A percentile compares a stretch with the other conserved stretches of the same genome.
phyloP scores from a whole-genome alignment of 164 flowering plant genomes.

The Aristolochia contorta region DNA sequence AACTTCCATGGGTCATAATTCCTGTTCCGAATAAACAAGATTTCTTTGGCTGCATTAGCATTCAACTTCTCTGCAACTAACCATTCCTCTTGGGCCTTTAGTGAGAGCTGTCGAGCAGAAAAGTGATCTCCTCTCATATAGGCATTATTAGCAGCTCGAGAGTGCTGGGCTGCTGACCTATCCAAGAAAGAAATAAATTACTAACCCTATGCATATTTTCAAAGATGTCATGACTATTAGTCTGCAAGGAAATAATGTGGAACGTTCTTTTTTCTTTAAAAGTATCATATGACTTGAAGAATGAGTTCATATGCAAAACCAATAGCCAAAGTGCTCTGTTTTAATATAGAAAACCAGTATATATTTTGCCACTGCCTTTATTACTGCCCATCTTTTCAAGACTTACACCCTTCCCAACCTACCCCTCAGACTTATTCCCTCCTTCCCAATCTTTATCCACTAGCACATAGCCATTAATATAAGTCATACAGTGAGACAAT shows the following conservation, averaged over 20 bases:
- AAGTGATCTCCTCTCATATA: slow-evolving; percentile 68
- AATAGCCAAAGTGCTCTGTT: background rate
- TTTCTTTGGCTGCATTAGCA: slow-evolving; percentile 65
- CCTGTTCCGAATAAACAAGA: slow-evolving; percentile 45
- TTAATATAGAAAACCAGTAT: too few relatives aligned
- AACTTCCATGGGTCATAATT: slow-evolving; percentile 62
- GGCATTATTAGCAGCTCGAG: slow-evolving; percentile 66
- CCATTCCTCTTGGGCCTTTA: slow-evolving; percentile 59
- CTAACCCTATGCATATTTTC: too few relatives aligned
- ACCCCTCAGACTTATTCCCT: too few relatives aligned
- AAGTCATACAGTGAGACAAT: too few relatives aligned
- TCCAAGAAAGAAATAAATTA: background rate
- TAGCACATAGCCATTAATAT: background rate
- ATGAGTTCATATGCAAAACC: background rate
- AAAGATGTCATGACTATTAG: background rate
- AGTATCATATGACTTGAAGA: background rate
- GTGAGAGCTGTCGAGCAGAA: slow-evolving; percentile 58
- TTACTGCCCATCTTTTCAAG: too few relatives aligned
- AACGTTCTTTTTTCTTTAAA: background rate
- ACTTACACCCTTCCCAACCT: too few relatives aligned
- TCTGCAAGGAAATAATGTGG: background rate
- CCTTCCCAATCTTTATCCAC: background rate
- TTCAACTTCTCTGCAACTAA: slow-evolving; percentile 51
- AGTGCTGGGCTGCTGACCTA: slow-evolving; percentile 79
- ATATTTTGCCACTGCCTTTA: too few relatives aligned